These are phyloP conservation scores for Tricholoma saponaceum DNA, from an alignment of 768 basidiomycete genomes.

Conservation along the genomic window DNA sequence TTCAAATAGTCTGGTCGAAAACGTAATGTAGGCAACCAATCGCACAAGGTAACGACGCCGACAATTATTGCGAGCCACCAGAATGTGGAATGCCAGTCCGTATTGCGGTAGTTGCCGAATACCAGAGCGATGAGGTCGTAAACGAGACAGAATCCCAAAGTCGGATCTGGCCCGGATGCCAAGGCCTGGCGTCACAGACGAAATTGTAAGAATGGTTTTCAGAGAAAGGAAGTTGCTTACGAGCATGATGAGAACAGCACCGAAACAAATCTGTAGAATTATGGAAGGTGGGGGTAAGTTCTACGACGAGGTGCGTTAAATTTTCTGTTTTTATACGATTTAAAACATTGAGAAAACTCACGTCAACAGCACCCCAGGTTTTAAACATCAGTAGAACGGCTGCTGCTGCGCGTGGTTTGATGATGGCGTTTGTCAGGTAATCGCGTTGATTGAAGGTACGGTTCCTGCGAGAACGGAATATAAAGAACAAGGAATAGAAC, in stretches of 20 bases:
- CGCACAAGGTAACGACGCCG: not conserved
- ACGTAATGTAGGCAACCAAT: not conserved
- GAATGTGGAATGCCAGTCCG: not conserved
- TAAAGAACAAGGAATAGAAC: not conserved
- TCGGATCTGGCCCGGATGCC: not conserved
- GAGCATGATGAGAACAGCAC: not conserved
- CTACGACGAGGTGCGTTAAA: not conserved
- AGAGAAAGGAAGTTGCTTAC: not conserved
- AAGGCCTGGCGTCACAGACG: not conserved
- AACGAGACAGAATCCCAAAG: not conserved
- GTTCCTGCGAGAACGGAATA: not conserved
- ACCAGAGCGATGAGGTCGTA: not conserved
- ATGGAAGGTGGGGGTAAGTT: not conserved
- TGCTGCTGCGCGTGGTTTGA: not conserved
- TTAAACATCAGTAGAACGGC: not conserved
- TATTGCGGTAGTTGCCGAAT: not conserved
- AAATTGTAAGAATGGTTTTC: not conserved
- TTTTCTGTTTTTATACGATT: not conserved
- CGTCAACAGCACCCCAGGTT: not conserved
- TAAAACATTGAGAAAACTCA: not conserved
- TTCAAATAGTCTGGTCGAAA: not conserved
- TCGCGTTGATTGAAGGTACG: not conserved
- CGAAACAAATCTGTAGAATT: not conserved
- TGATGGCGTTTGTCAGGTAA: not conserved
- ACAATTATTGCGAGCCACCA: not conserved